Evolutionary conservation across 2,329 filamentous ascomycete genomes (phyloP).

Genomic region (Davidsoniella eucalypti): DNA sequence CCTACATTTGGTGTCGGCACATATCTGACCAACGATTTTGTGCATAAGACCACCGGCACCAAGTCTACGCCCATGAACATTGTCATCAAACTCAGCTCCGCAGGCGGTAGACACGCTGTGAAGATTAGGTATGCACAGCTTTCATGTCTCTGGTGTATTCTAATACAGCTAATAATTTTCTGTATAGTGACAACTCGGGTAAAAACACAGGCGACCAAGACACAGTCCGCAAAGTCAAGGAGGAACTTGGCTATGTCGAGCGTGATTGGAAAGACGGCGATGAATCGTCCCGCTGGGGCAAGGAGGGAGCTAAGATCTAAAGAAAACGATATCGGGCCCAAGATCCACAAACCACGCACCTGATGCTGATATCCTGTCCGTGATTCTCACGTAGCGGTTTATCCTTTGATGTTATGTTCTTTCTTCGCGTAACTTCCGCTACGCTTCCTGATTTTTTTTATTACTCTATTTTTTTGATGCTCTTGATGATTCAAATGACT

Average conservation of each 20-base stretch:
- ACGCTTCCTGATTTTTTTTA: no score
- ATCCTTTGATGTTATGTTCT: no score
- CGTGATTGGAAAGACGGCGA: conserved; percentile 70
- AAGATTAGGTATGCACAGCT: conserved; percentile 51
- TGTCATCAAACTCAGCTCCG: conserved; percentile 89
- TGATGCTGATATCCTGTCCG: no score
- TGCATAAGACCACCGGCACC: conserved; percentile 49
- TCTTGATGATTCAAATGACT: no score
- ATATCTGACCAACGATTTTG: conserved; percentile 89
- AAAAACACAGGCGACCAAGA: conserved; percentile 86
- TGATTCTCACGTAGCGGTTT: no score
- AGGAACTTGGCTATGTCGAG: conserved; percentile 70
- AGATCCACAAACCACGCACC: no score
- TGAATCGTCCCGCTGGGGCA: conserved; percentile 70
- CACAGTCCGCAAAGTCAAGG: conserved; percentile 71
- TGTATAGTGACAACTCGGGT: conserved; percentile 53
- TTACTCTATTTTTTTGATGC: no score
- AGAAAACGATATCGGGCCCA: conserved; percentile 15
- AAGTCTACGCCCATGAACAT: conserved; percentile 93
- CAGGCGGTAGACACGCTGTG: conserved; percentile 62
- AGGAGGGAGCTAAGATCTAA: conserved; percentile 20
- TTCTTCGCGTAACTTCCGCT: no score
- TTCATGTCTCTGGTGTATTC: conserved; percentile 3
- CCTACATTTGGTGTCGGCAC: conserved; percentile 91
- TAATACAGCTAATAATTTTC: conserved; percentile 6